Conservation (phyloP, 2,329 filamentous ascomycete species). For the Zasmidium cellare region DNA sequence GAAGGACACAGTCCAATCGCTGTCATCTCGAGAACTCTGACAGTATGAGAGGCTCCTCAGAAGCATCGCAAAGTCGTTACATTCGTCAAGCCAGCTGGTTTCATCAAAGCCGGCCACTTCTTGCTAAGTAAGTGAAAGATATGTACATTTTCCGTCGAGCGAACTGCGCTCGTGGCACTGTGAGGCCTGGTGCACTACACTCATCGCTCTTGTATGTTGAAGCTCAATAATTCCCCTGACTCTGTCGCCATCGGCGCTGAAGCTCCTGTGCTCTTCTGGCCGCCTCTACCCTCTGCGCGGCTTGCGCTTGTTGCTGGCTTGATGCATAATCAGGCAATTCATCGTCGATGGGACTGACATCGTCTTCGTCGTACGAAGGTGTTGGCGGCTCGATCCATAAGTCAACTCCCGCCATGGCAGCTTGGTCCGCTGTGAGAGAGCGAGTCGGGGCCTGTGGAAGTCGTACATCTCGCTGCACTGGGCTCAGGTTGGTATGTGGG, state of each 20-base stretch:
- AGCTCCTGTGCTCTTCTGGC: slow-evolving; percentile 46
- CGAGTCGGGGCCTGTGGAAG: background rate
- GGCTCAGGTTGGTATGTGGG: too few relatives aligned
- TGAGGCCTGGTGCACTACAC: background rate
- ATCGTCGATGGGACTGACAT: slow-evolving; percentile 30
- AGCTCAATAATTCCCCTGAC: slow-evolving; percentile 4
- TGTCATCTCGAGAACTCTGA: too few relatives aligned
- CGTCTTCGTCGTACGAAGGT: slow-evolving; percentile 10
- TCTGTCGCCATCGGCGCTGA: slow-evolving; percentile 44
- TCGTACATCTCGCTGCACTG: background rate
- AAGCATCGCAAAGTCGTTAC: background rate
- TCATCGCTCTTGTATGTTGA: background rate
- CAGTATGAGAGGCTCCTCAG: too few relatives aligned
- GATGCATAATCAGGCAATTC: slow-evolving; percentile 49
- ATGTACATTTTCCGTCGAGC: background rate
- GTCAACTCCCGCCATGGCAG: slow-evolving; percentile 18
- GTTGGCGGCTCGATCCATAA: slow-evolving; percentile 21
- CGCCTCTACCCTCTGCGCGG: slow-evolving; percentile 41
- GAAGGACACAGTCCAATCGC: too few relatives aligned
- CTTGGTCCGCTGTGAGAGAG: slow-evolving; percentile 5
- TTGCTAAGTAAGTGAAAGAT: background rate
- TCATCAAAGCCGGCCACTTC: background rate
- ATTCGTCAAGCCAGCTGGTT: background rate
- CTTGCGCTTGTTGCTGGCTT: slow-evolving; percentile 48
- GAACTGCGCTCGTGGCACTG: too few relatives aligned